Evolutionary conservation across 2,329 filamentous ascomycete genomes (phyloP), one percentile per base, ranked within the genome.

Genomic region (Colletotrichum viniferum): DNA sequence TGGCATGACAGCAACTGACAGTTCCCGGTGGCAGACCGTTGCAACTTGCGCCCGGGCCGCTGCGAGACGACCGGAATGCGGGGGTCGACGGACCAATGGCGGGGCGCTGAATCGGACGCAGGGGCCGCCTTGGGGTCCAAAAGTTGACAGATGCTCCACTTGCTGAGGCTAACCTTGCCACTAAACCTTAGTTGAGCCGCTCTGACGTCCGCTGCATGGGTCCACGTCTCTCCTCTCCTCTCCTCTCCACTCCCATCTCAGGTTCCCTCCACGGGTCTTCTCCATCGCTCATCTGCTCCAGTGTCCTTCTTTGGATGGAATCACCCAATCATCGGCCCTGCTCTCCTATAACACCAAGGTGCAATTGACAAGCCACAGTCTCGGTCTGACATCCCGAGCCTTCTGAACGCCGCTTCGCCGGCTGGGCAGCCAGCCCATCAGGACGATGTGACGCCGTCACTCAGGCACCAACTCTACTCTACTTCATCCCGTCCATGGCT

Each of bases 111-210:
- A 10, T 5, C 2, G 10, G 8, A 24, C 12, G 38, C 69, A 67
- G 69, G 43, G 32, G 21, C 69, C 73, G 10, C 13, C 0, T 0
- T 3, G n/a, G 5, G 62, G 26, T 21, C 62, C 69, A 30, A 16
- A 21, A 5, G 3, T 26, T 34, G 28, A 55, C 38, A 38, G 34
- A 12, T 7, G n/a, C 38, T 58, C 58, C 68, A 72, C 62, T 61
- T n/a, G 18, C 26, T 38, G 56, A 36, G 60, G 36, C 26, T 73
- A 38, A 34, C 52, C 52, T 56, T 43, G 43, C 32, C 48, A 58
- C 75, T 71, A 77, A 77, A 77, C 75, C 75, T 77, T 77, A 75
- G 68, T 71, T 75, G 75, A 77, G 75, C 75, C 75, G 68, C 75
- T 73, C 69, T 48, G 58, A 75, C 73, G 69, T 73, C 62, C 43